Conservation (phyloP, 139 green algal genomes). For the Coelastrella sp. region DNA sequence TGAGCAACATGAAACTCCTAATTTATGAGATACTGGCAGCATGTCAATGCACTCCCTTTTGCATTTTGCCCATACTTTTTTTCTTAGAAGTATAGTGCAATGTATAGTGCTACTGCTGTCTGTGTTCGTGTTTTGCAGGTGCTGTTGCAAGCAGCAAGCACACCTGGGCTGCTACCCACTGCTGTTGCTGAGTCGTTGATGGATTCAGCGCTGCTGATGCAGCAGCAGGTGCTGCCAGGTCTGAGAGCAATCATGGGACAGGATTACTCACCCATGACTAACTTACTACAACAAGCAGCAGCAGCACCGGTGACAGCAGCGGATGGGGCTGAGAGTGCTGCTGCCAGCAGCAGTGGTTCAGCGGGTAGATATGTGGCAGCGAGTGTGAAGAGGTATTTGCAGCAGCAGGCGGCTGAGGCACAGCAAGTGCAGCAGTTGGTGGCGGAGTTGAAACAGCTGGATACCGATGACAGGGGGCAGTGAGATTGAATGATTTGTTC, state of each 20-base stretch:
- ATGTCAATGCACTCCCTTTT: too few species aligned
- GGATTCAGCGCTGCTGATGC: slow-evolving; percentile 5
- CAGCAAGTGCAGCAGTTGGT: background rate
- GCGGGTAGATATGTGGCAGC: slow-evolving; percentile 28
- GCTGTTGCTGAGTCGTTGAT: background rate
- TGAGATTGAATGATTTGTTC: too few species aligned
- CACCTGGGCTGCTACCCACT: background rate
- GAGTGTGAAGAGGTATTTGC: slow-evolving; percentile 10
- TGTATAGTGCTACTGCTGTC: background rate
- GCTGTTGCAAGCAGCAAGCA: slow-evolving; percentile 3
- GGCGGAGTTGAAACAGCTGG: slow-evolving; percentile 19
- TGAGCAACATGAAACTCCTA: too few species aligned
- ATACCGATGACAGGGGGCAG: too few species aligned
- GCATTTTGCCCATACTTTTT: background rate
- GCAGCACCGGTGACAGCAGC: background rate
- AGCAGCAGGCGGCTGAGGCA: slow-evolving; percentile 26
- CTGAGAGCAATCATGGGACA: slow-evolving; percentile 25
- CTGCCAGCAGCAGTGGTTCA: background rate
- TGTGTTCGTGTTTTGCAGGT: slow-evolving; percentile 2
- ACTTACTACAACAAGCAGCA: background rate
- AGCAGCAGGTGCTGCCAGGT: slow-evolving; percentile 32
- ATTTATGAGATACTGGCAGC: too few species aligned
- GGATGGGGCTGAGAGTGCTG: background rate
- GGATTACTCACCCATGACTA: background rate
- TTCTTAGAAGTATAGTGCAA: background rate